Conservation (phyloP, 225 moss, liverwort and hornwort genomes). For the Antitrichia curtipendula region DNA sequence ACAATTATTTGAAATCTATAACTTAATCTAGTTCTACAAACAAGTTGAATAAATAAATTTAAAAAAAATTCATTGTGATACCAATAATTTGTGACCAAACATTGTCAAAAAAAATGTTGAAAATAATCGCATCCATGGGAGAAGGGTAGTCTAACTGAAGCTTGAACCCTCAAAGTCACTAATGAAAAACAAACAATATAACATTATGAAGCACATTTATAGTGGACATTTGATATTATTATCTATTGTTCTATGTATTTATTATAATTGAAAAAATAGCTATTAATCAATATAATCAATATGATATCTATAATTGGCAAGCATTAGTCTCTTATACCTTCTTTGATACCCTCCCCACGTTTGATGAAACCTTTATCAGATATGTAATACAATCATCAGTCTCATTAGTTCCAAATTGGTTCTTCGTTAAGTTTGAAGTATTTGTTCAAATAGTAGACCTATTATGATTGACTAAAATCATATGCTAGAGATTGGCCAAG, state of each 20-base stretch:
- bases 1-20: not conserved
- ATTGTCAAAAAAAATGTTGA: not conserved
- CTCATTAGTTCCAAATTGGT: no score
- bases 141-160: not conserved
- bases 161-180: not conserved
- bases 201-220: not conserved
- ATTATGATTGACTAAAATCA: not conserved
- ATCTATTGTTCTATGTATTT: not conserved
- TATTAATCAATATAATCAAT: no score
- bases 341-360: not conserved
- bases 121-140: not conserved
- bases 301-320: not conserved
- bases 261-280: not conserved
- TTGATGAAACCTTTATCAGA: no score
- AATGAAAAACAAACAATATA: not conserved
- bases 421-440: not conserved
- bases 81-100: not conserved
- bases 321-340: fast-evolving
- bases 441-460: not conserved
- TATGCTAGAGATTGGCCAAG: not conserved
- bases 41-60: not conserved
- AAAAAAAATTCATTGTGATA: not conserved
- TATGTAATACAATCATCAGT: no score
- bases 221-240: not conserved
- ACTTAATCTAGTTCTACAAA: not conserved